Evolutionary conservation across 192 early-diverging fungal genomes (phyloP), one percentile per base, ranked within the genome.

Genomic region (Funneliformis mosseae): DNA sequence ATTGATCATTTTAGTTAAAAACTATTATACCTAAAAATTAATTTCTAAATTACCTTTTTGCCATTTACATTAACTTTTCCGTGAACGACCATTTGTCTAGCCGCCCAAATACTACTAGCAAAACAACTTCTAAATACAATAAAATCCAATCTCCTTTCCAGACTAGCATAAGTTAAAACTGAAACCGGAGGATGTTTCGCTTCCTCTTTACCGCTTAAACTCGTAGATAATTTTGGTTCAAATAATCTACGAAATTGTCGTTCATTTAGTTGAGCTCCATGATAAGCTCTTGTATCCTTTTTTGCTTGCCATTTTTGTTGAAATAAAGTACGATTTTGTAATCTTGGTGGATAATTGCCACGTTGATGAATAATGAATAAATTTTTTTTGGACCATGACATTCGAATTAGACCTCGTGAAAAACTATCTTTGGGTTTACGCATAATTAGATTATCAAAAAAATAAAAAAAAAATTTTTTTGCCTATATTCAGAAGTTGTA

Each of bases 231-330:
- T 73, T 89, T 88, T 60, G 91, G 88, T 76, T 92, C 85, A 84
- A 95, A 94, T 89, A 93, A 89, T 48, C 80, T 83, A 43, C 91
- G 85, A 87, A 93, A 96, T 83, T 96, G 94, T 60, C 88, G 83
- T 86, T 99, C 96, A 50, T 91, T 94, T 77, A 97, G 92, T 86
- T 96, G 90, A 27, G 94, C 95, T 69, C 95, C 93, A 85, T 99
- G 97, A 89, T 99, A 99, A 21, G 92, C 94, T 27, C 97, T 91
- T 25, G 96, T 92, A 62, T 96, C 94, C 77, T 92, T 90, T 88
- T 99, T 99, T 28, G 96, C 94, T 79, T 89, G 86, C 97, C 97
- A 99, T 85, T 94, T 95, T 83, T 97, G 95, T 87, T 98, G 95
- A 87, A 92, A 99, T 27, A 96, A 88, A 73, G 93, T 92, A 77